Percentiles rank a stretch among this genome's conserved stretches.
phyloP scores from a whole-genome alignment of 148 eudicot genomes.

The Oxyria digyna region DNA sequence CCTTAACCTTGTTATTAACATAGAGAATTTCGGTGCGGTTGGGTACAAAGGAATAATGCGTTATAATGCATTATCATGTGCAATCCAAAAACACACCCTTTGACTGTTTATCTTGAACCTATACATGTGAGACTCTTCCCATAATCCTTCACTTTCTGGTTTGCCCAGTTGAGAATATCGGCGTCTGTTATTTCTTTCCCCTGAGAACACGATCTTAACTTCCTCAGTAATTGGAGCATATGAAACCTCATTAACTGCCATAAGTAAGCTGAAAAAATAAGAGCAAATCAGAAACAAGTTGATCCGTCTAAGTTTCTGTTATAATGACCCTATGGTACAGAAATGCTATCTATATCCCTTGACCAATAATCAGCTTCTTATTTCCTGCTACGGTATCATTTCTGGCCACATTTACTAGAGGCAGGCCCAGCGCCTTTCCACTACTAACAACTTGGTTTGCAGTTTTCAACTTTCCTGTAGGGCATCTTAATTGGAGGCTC shows the following conservation, averaged over 20 bases:
- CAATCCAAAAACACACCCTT: neutral
- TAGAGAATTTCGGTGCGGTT: no score
- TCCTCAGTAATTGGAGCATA: slow-evolving; percentile 80
- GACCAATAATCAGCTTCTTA: slow-evolving; percentile 76
- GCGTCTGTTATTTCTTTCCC: slow-evolving; percentile 80
- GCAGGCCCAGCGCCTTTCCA: slow-evolving; percentile 60
- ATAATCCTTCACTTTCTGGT: slow-evolving; percentile 48
- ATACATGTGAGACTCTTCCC: slow-evolving; percentile 60
- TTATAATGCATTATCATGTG: no score
- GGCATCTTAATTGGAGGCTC: slow-evolving; percentile 90
- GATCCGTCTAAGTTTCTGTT: neutral
- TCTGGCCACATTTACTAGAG: slow-evolving; percentile 80
- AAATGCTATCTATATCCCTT: neutral
- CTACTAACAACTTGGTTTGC: slow-evolving; percentile 71
- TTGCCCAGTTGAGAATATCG: slow-evolving; percentile 84
- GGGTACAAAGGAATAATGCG: no score
- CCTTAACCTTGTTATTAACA: neutral
- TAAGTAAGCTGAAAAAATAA: slow-evolving; percentile 51
- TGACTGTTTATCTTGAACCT: slow-evolving; percentile 54
- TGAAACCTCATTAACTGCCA: slow-evolving; percentile 94
- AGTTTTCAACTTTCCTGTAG: slow-evolving; percentile 72
- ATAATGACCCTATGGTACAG: neutral
- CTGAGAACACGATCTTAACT: slow-evolving; percentile 63
- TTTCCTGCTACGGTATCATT: slow-evolving; percentile 75
- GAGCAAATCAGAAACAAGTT: slow-evolving; percentile 7